Conservation (phyloP, 2,329 filamentous ascomycete species). For the Aspergillus brasiliensis region DNA sequence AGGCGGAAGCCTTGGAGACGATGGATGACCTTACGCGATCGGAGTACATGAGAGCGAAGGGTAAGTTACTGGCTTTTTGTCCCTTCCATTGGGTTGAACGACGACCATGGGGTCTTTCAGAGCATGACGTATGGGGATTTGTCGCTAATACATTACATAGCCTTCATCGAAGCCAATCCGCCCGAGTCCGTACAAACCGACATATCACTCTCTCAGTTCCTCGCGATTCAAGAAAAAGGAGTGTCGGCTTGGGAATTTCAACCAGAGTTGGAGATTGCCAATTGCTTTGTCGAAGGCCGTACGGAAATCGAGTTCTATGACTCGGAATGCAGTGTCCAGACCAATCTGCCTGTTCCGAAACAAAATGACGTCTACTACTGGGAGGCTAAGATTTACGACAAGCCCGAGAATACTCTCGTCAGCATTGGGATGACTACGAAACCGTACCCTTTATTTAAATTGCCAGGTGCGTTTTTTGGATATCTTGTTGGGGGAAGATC, state of each 20-base stretch:
- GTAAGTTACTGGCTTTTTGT: constrained; percentile 54
- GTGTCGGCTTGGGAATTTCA: constrained; percentile 99
- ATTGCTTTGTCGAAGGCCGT: constrained; percentile 94
- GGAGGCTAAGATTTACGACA: constrained; percentile 98
- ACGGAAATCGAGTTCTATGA: constrained; percentile 99
- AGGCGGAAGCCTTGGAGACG: constrained; percentile 88
- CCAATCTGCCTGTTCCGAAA: constrained; percentile 94
- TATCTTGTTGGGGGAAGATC: background rate
- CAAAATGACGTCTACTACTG: constrained; percentile 99
- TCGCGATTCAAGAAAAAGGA: constrained; percentile 98
- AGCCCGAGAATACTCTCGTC: constrained; percentile 82
- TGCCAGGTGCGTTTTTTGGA: constrained; percentile 70
- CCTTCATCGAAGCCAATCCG: constrained; percentile 90
- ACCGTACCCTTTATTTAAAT: constrained; percentile 89
- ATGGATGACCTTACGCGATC: constrained; percentile 93
- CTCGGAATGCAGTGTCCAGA: constrained; percentile 94
- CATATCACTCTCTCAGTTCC: constrained; percentile 94
- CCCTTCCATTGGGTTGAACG: background rate
- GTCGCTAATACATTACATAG: constrained; percentile 50
- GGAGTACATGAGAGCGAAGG: constrained; percentile 93
- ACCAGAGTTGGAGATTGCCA: constrained; percentile 97
- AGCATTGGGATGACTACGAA: constrained; percentile 96
- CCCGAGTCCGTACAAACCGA: constrained; percentile 95
- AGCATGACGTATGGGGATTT: background rate
- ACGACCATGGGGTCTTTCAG: background rate